Base-by-base conservation (phyloP, 306 rosid genomes). In the Bauhinia variegata region DNA sequence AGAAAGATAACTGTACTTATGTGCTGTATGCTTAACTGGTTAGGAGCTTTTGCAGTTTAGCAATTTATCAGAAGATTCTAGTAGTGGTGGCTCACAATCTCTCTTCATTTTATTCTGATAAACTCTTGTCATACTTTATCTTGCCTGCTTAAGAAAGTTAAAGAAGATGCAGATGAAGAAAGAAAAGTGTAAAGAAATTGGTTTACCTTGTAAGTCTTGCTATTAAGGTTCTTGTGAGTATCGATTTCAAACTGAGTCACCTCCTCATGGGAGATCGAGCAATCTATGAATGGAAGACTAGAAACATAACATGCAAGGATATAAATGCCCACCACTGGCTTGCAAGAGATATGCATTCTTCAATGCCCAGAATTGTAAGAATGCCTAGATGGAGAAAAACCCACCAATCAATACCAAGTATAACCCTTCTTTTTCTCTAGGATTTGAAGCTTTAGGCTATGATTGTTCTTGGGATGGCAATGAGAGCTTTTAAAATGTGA, bases 221-320 rank as follows among this genome's bases (percentile, higher is more conserved):
- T 67, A 48, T 48, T 63, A 2, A 66, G 61, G 80, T 17, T 74
- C 54, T 54, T 80, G 78, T 73, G 88, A 68, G 6, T 68, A 39
- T 9, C 46, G 52, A 23, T 23, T 23, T 62, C 54, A 16, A 76
- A 78, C 17, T 72, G 84, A 57, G 67, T 70, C 50, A 34, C 57
- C 12, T 78, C 86, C 51, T 74, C 79, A 75, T 75, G 78, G 33
- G 79, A 67, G 47, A 86, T 23, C 2, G 28, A 73, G 75, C 91
- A 79, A 42, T 71, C n/a, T 60, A 77, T 85, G 57, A 81, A 84
- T 43, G 87, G 89, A 11, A 84, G 80, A 68, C 84, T 49, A 87
- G 65, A 46, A 75, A 71, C 62, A 82, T 50, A 78, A 66, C 34
- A 81, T 39, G 74, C 72, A 76, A 66, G 58, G 34, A 81, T 28